A percentile compares a stretch with the other conserved stretches of the same genome.
Evolutionary conservation across 331 rosid species (phyloP).

Genomic region (Malus hybrid): DNA sequence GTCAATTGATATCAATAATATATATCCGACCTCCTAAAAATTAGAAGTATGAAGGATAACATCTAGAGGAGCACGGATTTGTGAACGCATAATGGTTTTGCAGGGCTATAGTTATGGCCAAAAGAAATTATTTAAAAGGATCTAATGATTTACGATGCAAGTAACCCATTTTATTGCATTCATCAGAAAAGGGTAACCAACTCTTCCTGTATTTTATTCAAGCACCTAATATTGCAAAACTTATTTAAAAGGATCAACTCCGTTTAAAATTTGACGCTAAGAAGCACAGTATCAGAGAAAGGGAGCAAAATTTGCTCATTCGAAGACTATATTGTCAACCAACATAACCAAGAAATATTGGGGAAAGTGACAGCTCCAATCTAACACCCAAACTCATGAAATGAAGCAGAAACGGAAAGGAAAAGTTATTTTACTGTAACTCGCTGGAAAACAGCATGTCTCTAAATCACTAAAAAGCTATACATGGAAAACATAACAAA

Average conservation of each 20-base stretch:
- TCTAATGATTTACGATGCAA: not conserved
- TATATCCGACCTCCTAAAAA: not conserved
- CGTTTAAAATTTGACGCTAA: not conserved
- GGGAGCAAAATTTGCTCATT: not conserved
- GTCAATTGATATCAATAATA: conserved; percentile 18
- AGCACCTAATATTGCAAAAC: not conserved
- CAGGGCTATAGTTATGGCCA: not conserved
- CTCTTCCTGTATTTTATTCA: not conserved
- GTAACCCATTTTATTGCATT: not conserved
- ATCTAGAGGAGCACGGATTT: not conserved
- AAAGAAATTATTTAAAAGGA: not conserved
- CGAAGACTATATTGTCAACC: not conserved
- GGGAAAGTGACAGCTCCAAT: not conserved
- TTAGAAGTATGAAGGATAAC: not conserved
- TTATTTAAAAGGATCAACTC: not conserved
- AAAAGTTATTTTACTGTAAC: not conserved
- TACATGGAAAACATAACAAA: not conserved
- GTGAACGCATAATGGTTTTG: not conserved
- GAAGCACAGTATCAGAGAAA: not conserved
- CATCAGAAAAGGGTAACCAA: not conserved
- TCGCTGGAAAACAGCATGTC: not conserved
- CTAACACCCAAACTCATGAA: not conserved
- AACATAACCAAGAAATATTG: not conserved
- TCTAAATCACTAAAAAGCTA: not conserved
- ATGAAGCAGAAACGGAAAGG: not conserved